These are phyloP conservation scores for Solidago caesia DNA, from an alignment of 129 eudicot species.

Conservation along the genomic window DNA sequence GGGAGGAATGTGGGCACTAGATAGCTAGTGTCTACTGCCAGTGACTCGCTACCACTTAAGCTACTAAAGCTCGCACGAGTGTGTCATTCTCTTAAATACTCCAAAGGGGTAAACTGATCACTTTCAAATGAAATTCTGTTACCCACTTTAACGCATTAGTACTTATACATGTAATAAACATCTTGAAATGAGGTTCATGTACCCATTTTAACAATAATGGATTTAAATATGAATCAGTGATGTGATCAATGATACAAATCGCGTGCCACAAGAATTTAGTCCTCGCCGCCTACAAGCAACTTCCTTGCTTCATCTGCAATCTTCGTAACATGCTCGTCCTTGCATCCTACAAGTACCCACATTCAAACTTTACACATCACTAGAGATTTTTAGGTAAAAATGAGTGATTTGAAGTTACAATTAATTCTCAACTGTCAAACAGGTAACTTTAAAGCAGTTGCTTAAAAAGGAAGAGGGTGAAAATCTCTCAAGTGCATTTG, in stretches of 20 bases:
- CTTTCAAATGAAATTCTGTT: not conserved
- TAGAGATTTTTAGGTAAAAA: not conserved
- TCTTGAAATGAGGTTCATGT: slow-evolving; percentile 6
- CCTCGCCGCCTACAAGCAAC: slow-evolving; percentile 8
- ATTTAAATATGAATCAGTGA: not conserved
- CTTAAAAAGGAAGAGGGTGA: not conserved
- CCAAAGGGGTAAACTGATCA: too few species aligned
- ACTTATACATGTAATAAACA: too few species aligned
- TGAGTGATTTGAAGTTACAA: not conserved
- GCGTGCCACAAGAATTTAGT: slow-evolving; percentile 10
- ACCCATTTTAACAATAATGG: slow-evolving; percentile 7
- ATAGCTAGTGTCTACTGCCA: too few species aligned
- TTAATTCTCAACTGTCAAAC: not conserved
- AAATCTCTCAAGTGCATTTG: not conserved
- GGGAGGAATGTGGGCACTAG: too few species aligned
- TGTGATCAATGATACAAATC: not conserved
- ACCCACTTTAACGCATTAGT: not conserved
- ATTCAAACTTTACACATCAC: not conserved
- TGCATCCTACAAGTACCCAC: slow-evolving; percentile 47
- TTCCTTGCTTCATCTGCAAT: slow-evolving; percentile 75
- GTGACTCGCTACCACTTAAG: too few species aligned
- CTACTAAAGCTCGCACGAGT: too few species aligned
- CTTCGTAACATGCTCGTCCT: slow-evolving; percentile 67
- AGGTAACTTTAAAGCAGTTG: not conserved
- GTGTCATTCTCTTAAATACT: too few species aligned